phyloP scores from a whole-genome alignment of 2,329 filamentous ascomycete species.

The Clonostachys rhizophaga region DNA sequence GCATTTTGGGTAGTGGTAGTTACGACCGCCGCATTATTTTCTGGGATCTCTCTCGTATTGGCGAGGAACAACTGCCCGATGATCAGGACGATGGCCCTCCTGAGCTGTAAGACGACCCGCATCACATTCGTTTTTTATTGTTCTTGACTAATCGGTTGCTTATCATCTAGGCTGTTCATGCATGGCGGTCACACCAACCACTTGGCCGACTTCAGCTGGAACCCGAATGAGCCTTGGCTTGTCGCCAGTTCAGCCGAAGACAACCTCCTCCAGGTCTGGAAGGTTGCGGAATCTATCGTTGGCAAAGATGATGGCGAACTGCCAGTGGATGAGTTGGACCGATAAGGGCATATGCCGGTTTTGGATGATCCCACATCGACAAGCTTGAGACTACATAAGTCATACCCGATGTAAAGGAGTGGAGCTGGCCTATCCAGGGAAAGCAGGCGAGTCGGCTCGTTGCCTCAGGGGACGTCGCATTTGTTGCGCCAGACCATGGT shows the following conservation, averaged over 20 bases:
- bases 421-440: too few relatives aligned
- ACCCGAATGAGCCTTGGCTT: slow-evolving; percentile 93
- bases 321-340: slow-evolving; percentile 72
- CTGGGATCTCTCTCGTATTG: slow-evolving; percentile 90
- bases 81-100: slow-evolving; percentile 93
- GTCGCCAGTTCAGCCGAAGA: slow-evolving; percentile 95
- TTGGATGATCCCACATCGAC: too few relatives aligned
- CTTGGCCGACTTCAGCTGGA: slow-evolving; percentile 96
- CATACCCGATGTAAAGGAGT: too few relatives aligned
- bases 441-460: too few relatives aligned
- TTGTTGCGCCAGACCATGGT: too few relatives aligned
- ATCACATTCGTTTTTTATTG: neutral
- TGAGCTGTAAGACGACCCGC: slow-evolving; percentile 65
- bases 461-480: too few relatives aligned
- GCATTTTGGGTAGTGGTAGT: slow-evolving; percentile 84
- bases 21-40: slow-evolving; percentile 93
- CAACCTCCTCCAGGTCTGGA: slow-evolving; percentile 94
- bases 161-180: slow-evolving; percentile 74
- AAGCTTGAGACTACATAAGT: too few relatives aligned
- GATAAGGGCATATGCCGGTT: slow-evolving; percentile 25
- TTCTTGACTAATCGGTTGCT: slow-evolving; percentile 9
- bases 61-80: slow-evolving; percentile 91
- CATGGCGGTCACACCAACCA: slow-evolving; percentile 97
- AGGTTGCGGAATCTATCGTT: slow-evolving; percentile 77
- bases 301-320: slow-evolving; percentile 72